Percentiles rank a stretch among this genome's conserved stretches.
Evolutionary conservation across 176 grass and related monocot species (phyloP).

Genomic region (Oryza meyeriana): DNA sequence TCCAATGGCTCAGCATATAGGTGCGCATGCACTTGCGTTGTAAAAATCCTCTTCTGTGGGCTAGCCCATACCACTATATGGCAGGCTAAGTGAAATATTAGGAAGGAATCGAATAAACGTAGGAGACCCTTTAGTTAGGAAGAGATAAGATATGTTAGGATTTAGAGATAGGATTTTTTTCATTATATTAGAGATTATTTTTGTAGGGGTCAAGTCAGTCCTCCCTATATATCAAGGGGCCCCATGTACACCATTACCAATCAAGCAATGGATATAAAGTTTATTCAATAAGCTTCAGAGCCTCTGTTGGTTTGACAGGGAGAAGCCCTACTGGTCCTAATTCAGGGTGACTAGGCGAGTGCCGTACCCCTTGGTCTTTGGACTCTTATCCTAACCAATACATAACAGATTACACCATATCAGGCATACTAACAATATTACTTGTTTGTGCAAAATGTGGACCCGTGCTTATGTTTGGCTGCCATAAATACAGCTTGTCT

Average conservation of each 20-base stretch:
- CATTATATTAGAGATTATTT: not conserved
- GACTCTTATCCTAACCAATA: not conserved
- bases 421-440: not conserved
- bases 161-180: not conserved
- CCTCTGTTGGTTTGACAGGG: not conserved
- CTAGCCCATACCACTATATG: not conserved
- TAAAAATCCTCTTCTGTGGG: too few species aligned
- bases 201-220: not conserved
- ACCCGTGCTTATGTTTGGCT: constrained; percentile 32
- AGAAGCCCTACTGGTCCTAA: not conserved
- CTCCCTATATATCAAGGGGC: not conserved
- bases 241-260: not conserved
- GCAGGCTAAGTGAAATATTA: not conserved
- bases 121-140: not conserved
- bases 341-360: not conserved
- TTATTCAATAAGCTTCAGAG: not conserved
- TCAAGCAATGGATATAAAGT: not conserved
- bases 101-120: not conserved
- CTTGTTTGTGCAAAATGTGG: constrained; percentile 5
- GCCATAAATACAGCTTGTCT: constrained; percentile 65
- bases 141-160: not conserved
- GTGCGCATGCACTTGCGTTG: too few species aligned
- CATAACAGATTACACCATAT: not conserved
- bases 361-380: not conserved
- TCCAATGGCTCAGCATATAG: too few species aligned